Evolutionary conservation across 352 stramenopile species (phyloP).

Genomic region (Bremia lactucae): DNA sequence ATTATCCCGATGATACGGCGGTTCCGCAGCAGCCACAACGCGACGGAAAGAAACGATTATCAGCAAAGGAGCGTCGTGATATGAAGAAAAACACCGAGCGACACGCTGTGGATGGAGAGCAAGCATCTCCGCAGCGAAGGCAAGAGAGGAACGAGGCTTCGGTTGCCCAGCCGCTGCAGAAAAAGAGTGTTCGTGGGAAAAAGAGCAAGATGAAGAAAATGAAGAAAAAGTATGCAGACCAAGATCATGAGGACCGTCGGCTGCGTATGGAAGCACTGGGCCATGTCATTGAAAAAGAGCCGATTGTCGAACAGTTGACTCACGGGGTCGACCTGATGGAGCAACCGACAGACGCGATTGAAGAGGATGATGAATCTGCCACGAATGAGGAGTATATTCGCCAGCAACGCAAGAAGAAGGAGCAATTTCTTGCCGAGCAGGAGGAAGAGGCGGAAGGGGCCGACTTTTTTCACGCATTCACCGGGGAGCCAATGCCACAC

Average conservation of each 20-base stretch:
- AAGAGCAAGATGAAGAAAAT: constrained; percentile 91
- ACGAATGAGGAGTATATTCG: constrained; percentile 55
- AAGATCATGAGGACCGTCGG: constrained; percentile 92
- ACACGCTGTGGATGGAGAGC: constrained; percentile 7
- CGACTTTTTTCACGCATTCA: constrained; percentile 83
- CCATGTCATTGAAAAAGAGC: constrained; percentile 27
- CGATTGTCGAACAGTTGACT: constrained; percentile 18
- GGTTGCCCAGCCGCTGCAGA: constrained; percentile 1
- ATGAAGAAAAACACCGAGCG: constrained; percentile 60
- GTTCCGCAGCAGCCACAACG: constrained; percentile 4
- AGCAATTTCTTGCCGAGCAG: constrained; percentile 76
- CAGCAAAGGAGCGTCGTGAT: constrained; percentile 67
- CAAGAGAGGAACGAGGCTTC: constrained; percentile 26
- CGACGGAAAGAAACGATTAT: constrained; percentile 48
- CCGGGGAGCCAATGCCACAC: constrained; percentile 55
- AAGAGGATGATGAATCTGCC: not conserved
- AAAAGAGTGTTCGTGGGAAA: constrained; percentile 81
- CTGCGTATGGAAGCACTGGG: constrained; percentile 89
- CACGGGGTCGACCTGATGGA: constrained; percentile 17
- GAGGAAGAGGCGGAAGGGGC: constrained; percentile 64
- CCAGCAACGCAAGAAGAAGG: constrained; percentile 71
- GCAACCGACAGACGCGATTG: constrained; percentile 11
- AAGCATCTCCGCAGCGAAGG: constrained; percentile 11
- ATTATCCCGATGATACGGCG: constrained; percentile 5
- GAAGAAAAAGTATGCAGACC: constrained; percentile 95